Percentiles rank a stretch among this genome's conserved stretches.
These are phyloP conservation scores for Podaxis mareebaensis DNA, from an alignment of 768 basidiomycete genomes.

Conservation along the genomic window DNA sequence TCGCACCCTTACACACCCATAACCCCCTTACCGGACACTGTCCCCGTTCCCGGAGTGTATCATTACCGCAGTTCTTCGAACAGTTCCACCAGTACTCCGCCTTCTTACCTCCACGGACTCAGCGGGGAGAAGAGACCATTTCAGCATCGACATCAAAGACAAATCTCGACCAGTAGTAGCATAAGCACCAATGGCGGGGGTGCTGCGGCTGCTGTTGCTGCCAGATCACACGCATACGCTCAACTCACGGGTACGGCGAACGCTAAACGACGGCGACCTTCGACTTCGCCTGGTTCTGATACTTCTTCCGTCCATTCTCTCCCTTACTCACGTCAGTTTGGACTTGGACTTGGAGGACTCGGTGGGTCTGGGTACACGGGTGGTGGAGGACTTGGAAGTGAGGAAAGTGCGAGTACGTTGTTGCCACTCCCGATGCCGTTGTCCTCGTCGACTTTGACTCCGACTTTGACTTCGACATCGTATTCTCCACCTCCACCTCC, in stretches of 20 bases:
- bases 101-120: slow-evolving; percentile 15
- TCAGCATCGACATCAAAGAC: slow-evolving; percentile 11
- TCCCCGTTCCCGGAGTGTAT: slow-evolving; percentile 2
- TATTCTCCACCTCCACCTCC: not conserved
- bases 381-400: not conserved
- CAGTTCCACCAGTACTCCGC: not conserved
- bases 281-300: slow-evolving; percentile 13
- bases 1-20: slow-evolving; percentile 10
- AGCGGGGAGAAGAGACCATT: not conserved
- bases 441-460: slow-evolving; percentile 3
- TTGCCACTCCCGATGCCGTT: not conserved
- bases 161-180: slow-evolving; percentile 9
- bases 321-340: not conserved
- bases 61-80: slow-evolving; percentile 10
- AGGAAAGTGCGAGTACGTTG: not conserved
- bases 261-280: slow-evolving; percentile 13
- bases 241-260: slow-evolving; percentile 10
- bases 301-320: slow-evolving; percentile 8
- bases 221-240: slow-evolving; percentile 13
- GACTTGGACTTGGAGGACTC: not conserved
- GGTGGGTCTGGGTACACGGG: not conserved
- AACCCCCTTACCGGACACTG: not conserved
- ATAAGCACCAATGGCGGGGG: slow-evolving; percentile 3
- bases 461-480: not conserved
- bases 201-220: slow-evolving; percentile 12